Evolutionary conservation across 495 filamentous ascomycete genomes (phyloP), one percentile per base, ranked within the genome.

Genomic region (Penicillium bialowiezense): DNA sequence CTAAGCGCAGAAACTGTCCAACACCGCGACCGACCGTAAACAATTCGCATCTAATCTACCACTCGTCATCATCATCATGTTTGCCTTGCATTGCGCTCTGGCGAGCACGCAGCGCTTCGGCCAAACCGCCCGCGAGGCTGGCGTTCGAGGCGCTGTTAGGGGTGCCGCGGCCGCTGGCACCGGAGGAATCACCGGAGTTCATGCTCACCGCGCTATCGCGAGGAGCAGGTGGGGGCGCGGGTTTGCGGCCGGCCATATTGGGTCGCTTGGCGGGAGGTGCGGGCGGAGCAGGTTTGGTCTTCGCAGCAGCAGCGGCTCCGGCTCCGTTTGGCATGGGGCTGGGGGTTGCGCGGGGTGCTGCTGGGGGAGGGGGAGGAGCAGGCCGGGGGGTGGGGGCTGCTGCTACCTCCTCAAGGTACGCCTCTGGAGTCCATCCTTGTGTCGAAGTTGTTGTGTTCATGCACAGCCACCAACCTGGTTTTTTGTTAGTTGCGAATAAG

Each of bases 401-500:
- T 3, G n/a, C 60, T 50, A 67, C 56, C 70, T 96, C 90, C 63
- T 96, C 85, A 6, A 98, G 83, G 58, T 97, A 98, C 26, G 91
- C 87, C 18, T 91, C 88, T 0, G 93, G 93, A 0, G 91, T 83
- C 93, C 93, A 98, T 33, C 90, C 95, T 70, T 95, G 86, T 15
- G 78, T 78, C 6, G 71, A 73, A 2, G 74, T 68, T 50, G 82
- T 72, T 40, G 65, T 65, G 56, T 80, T 85, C 69, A 89, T 91
- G 44, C 84, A 92, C 32, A 96, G 76, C 91, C 91, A 97, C 95
- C 95, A 97, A 36, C 91, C 91, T 96, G 39, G 7, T 35, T 51
- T n/a, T n/a, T n/a, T n/a, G n/a, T n/a, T n/a, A n/a, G n/a, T n/a
- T n/a, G n/a, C n/a, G n/a, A n/a, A n/a, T n/a, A n/a, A n/a, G n/a